phyloP scores from a whole-genome alignment of 495 filamentous ascomycete species.

The Podospora fimiseda region DNA sequence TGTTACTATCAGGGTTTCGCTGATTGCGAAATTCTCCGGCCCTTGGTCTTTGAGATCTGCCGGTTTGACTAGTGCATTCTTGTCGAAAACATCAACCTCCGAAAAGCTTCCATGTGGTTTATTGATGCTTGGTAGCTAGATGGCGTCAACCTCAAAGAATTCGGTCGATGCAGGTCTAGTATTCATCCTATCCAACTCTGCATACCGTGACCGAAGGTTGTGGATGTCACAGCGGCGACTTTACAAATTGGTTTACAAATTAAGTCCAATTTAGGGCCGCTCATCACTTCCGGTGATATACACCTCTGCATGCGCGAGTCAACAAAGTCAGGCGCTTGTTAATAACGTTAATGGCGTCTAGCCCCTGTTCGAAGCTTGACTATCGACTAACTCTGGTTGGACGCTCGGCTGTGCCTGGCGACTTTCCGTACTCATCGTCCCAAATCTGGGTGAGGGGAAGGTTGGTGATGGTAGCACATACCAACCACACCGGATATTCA shows the following conservation, averaged over 20 bases:
- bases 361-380: conserved; percentile 3
- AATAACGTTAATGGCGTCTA: conserved; percentile 18
- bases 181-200: neutral
- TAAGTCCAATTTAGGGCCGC: conserved; percentile 23
- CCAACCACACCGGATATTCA: conserved; percentile 6
- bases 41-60: neutral
- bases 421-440: conserved; percentile 5
- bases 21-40: neutral
- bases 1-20: neutral
- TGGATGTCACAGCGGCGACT: conserved; percentile 10
- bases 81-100: neutral
- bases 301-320: conserved; percentile 1
- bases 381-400: conserved; percentile 1
- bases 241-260: conserved; percentile 24
- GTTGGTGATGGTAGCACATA: conserved; percentile 3
- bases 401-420: conserved; percentile 10
- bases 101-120: neutral
- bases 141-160: neutral
- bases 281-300: conserved; percentile 25
- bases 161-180: conserved; percentile 3
- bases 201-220: conserved; percentile 1
- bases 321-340: conserved; percentile 7
- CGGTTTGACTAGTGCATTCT: neutral
- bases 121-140: conserved; percentile 1
- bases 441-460: conserved; percentile 13